A percentile compares a stretch with the other conserved stretches of the same genome.
Conservation (phyloP, 2,329 filamentous ascomycete species). For the Elsinoe fawcettii region DNA sequence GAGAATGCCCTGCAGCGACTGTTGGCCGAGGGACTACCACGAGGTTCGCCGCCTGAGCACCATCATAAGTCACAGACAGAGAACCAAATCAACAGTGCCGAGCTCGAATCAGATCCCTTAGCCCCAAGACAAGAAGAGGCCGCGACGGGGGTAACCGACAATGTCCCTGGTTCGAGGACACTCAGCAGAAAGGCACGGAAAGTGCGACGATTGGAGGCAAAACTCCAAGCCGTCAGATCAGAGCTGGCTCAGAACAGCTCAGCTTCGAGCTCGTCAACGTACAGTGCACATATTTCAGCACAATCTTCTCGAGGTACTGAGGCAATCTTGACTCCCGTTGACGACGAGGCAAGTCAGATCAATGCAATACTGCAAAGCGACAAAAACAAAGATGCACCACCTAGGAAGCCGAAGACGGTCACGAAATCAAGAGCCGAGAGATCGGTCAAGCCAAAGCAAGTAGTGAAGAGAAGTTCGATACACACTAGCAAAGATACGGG, state of each 20-base stretch:
- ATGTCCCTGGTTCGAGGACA: not conserved
- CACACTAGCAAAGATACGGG: not conserved
- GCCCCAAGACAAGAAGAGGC: not conserved
- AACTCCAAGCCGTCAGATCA: not conserved
- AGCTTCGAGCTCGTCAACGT: not conserved
- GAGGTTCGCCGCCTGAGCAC: not conserved
- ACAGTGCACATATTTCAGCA: not conserved
- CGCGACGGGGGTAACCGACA: not conserved
- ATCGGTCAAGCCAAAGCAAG: not conserved
- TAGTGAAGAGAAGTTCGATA: not conserved
- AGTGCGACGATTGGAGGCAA: conserved; percentile 9
- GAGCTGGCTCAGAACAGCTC: not conserved
- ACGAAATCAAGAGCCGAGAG: not conserved
- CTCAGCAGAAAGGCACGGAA: conserved; percentile 7
- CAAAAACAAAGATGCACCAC: not conserved
- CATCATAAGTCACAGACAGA: not conserved
- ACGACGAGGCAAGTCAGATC: not conserved
- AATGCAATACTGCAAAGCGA: not conserved
- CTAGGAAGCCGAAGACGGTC: not conserved
- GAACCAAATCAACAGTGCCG: not conserved
- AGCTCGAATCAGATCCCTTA: not conserved
- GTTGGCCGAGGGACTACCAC: not conserved
- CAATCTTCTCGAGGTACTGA: not conserved
- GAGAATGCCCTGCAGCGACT: not conserved
- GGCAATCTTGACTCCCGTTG: not conserved